Percentiles rank a stretch among this genome's conserved stretches.
phyloP scores from a whole-genome alignment of 129 eudicot genomes.

The Mikania micrantha region DNA sequence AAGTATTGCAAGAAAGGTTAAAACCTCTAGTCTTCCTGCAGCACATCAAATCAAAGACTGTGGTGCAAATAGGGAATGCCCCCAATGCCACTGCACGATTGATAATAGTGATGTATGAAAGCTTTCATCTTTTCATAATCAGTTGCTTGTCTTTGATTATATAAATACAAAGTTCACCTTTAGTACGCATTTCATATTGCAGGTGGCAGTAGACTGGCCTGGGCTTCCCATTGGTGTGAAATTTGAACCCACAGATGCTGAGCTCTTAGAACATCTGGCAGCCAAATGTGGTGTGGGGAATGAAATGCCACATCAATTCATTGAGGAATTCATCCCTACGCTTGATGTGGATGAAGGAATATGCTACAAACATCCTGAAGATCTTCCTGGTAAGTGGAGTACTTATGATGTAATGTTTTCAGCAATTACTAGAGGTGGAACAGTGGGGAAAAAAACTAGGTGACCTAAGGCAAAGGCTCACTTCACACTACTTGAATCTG shows the following conservation, averaged over 20 bases:
- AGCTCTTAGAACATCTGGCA: constrained; percentile 76
- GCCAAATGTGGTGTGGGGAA: constrained; percentile 59
- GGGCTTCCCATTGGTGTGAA: constrained; percentile 87
- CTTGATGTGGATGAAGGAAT: constrained; percentile 66
- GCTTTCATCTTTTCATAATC: background rate
- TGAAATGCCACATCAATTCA: constrained; percentile 49
- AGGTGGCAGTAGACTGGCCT: constrained; percentile 79
- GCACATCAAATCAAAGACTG: constrained; percentile 57
- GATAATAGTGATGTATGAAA: constrained; percentile 75
- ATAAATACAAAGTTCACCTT: constrained; percentile 1
- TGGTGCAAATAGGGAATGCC: constrained; percentile 76
- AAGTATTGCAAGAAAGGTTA: constrained; percentile 70
- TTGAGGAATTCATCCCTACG: constrained; percentile 89
- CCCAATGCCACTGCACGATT: constrained; percentile 57
- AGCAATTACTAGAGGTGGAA: background rate
- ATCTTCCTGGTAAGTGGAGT: constrained; percentile 71
- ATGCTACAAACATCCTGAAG: constrained; percentile 78
- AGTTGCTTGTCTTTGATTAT: background rate
- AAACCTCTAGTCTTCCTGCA: constrained; percentile 43
- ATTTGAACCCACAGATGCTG: constrained; percentile 81
- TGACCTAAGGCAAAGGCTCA: too few species aligned
- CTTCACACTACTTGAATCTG: too few species aligned
- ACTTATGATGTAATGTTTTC: background rate
- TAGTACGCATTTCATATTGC: constrained; percentile 7
- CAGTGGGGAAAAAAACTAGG: too few species aligned